Evolutionary conservation across 2,329 filamentous ascomycete genomes (phyloP).

Genomic region (Juglanconis oblonga): DNA sequence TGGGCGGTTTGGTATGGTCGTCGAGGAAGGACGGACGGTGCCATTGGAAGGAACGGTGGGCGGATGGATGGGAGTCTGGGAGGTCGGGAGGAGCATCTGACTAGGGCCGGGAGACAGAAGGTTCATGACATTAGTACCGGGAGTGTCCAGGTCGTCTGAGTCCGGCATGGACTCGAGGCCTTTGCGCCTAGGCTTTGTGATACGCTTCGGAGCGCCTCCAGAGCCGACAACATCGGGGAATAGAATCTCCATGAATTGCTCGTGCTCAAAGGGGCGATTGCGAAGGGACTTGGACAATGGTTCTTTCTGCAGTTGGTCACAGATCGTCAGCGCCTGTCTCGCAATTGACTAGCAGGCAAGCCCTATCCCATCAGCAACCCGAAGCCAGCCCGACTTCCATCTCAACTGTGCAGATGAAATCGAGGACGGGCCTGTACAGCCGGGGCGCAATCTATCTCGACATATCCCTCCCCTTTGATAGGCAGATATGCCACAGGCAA

Average conservation of each 20-base stretch:
- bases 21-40: constrained; percentile 28
- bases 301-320: constrained; percentile 43
- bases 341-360: constrained; percentile 4
- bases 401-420: not conserved
- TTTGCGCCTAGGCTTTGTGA: constrained; percentile 53
- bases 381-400: not conserved
- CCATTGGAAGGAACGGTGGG: constrained; percentile 19
- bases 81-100: constrained; percentile 28
- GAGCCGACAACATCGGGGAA: constrained; percentile 60
- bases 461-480: not conserved
- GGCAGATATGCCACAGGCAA: not conserved
- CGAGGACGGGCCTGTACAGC: not conserved
- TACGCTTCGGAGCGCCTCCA: constrained; percentile 56
- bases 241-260: constrained; percentile 58
- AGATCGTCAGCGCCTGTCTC: constrained; percentile 16
- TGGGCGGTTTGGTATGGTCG: constrained; percentile 36
- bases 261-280: constrained; percentile 57
- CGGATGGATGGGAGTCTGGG: constrained; percentile 21
- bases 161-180: constrained; percentile 43
- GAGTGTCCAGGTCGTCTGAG: constrained; percentile 44
- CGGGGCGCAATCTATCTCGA: not conserved
- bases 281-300: constrained; percentile 55
- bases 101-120: constrained; percentile 30
- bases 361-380: constrained; percentile 11
- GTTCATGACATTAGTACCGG: constrained; percentile 45